Percentiles rank a stretch among this genome's conserved stretches.
Conservation (phyloP, 2,329 filamentous ascomycete genomes). For the Aspergillus ruber region DNA sequence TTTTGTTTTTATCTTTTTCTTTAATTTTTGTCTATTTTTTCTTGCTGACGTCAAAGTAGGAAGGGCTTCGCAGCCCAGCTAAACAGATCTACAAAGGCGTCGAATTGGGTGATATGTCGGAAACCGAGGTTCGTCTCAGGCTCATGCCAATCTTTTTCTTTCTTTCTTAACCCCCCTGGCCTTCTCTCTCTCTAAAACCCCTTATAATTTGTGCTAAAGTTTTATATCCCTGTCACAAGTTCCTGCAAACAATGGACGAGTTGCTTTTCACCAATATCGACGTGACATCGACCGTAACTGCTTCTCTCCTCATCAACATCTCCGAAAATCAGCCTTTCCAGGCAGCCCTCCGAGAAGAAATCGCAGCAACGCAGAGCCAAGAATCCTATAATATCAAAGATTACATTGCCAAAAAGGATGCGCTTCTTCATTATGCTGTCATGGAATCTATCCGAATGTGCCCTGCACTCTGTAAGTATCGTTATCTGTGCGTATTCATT, state of each 20-base stretch:
- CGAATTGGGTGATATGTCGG: not conserved
- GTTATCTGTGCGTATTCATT: not conserved
- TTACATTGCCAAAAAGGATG: not conserved
- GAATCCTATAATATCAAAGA: not conserved
- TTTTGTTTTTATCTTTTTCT: not conserved
- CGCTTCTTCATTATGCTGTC: not conserved
- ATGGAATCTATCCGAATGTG: not conserved
- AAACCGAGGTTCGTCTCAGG: not conserved
- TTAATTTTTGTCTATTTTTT: not conserved
- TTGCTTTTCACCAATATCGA: constrained; percentile 42
- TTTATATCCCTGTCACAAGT: not conserved
- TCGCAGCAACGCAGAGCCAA: not conserved
- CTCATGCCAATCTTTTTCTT: not conserved
- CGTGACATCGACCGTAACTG: constrained; percentile 22
- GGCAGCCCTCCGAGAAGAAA: not conserved
- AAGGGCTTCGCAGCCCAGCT: not conserved
- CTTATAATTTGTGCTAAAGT: not conserved
- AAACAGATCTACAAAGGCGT: not conserved
- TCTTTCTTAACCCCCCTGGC: not conserved
- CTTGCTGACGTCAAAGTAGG: not conserved
- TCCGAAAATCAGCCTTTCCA: not conserved
- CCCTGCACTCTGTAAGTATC: constrained; percentile 29
- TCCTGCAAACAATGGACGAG: constrained; percentile 32
- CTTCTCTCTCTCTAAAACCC: not conserved
- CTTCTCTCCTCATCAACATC: not conserved